Evolutionary conservation across 192 early-diverging fungal genomes (phyloP).

Genomic region (Bifiguratus adelaidae): DNA sequence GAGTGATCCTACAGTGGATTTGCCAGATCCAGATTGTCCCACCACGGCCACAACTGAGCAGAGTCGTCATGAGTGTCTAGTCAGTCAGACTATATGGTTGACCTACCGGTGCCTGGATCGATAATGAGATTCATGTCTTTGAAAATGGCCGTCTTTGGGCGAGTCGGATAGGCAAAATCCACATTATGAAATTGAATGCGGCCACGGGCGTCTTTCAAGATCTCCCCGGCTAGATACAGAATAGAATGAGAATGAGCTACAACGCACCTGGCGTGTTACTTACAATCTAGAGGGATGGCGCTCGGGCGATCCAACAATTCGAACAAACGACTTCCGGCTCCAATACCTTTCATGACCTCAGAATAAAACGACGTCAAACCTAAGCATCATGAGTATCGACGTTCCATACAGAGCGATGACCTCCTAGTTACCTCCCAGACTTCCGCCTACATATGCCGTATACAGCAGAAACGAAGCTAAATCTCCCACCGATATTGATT

Average conservation of each 20-base stretch:
- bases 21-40: slow-evolving; percentile 51
- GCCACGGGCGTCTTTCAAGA: slow-evolving; percentile 20
- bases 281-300: slow-evolving; percentile 7
- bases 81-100: not conserved
- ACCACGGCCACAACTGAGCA: slow-evolving; percentile 30
- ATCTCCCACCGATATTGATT: slow-evolving; percentile 50
- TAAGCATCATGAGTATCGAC: slow-evolving; percentile 1
- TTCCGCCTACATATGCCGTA: slow-evolving; percentile 52
- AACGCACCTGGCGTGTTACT: not conserved
- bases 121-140: slow-evolving; percentile 39
- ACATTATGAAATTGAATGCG: slow-evolving; percentile 44
- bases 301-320: slow-evolving; percentile 39
- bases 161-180: slow-evolving; percentile 56
- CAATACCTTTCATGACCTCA: slow-evolving; percentile 64
- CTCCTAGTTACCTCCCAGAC: slow-evolving; percentile 20
- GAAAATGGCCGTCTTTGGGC: slow-evolving; percentile 41
- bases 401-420: not conserved
- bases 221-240: not conserved
- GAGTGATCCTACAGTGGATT: slow-evolving; percentile 50
- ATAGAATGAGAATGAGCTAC: not conserved
- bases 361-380: slow-evolving; percentile 54
- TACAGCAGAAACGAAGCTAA: slow-evolving; percentile 58
- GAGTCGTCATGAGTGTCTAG: slow-evolving; percentile 3
- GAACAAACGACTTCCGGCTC: slow-evolving; percentile 49
- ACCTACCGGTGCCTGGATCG: slow-evolving; percentile 30